Base-by-base conservation (phyloP, 1,139 yeast genomes). In the Hansenula lynferdii region DNA sequence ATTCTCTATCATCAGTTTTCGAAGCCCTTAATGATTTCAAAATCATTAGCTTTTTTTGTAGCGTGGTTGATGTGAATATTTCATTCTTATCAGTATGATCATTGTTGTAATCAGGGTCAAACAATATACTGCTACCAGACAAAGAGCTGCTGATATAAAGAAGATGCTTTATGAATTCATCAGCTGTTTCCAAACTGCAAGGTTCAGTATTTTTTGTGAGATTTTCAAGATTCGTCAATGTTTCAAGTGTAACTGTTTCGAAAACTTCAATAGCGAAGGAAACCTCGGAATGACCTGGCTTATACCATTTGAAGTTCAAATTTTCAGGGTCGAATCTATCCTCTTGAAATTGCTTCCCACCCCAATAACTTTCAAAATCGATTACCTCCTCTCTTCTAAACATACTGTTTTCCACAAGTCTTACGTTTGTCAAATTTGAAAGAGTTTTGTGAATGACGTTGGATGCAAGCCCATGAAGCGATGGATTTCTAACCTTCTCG, bases 101-200 rank as follows among this genome's bases (percentile, higher is more conserved):
- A 35, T 53, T 55, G 30, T 57, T 57, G 37, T 58, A 72, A 29
- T 67, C 68, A 0, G 96, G 90, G 55, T 89, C 96, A 50, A 86
- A 75, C 35, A 90, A 62, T 38, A 75, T 69, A 18, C 96, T 74
- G n/a, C 79, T 68, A 19, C 97, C 96, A 38, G 95, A 79, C 3
- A 84, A 54, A 0, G 79, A 65, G 40, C 80, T 78, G 1, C 85
- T 71, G 39, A 85, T 57, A 41, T 73, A 75, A 34, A 80, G 61
- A 47, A 84, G 63, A 48, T 74, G 72, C 50, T 75, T 75, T 26
- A 77, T 67, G 19, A 85, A 57, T 16, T 69, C 75, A 49, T 80
- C 85, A 4, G 61, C 48, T 17, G 47, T 47, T 3, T 48, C 39
- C 0, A 64, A 46, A 24, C 40, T 47, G 6, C 37, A 16, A 2